Evolutionary conservation across 2,329 filamentous ascomycete genomes (phyloP).

Genomic region (Trichophyton equinum): DNA sequence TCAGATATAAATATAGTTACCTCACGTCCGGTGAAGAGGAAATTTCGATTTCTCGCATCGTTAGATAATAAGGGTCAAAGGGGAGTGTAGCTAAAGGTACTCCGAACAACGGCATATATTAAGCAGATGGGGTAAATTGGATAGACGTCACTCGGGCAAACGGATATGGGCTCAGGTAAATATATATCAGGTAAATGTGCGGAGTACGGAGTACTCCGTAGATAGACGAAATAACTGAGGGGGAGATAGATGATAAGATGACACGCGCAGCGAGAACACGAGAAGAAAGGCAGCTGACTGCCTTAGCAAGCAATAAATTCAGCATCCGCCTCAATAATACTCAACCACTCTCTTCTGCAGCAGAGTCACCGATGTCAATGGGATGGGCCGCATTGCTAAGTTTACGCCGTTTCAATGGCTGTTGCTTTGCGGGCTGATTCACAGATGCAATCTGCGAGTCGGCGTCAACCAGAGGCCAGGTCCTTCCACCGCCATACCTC

Average conservation of each 20-base stretch:
- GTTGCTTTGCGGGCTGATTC: background rate
- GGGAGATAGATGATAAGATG: background rate
- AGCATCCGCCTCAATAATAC: background rate
- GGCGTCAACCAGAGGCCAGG: background rate
- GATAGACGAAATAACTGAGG: background rate
- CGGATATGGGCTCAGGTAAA: no score
- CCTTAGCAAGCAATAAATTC: background rate
- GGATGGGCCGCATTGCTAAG: constrained; percentile 23
- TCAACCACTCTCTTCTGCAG: background rate
- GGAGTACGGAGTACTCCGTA: background rate
- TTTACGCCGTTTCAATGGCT: constrained; percentile 18
- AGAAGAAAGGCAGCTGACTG: background rate
- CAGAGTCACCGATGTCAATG: constrained; percentile 19
- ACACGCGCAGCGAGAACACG: background rate
- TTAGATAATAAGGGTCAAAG: background rate
- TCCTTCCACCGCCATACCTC: background rate
- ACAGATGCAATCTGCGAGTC: background rate
- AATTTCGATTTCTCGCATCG: background rate
- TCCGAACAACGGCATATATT: background rate
- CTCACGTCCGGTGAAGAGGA: background rate
- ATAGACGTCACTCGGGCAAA: no score
- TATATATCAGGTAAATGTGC: no score
- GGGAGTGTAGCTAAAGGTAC: no score
- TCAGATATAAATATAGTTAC: background rate
- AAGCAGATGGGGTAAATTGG: background rate